Conservation (phyloP, 257 asterid genomes). For the Phtheirospermum japonicum region DNA sequence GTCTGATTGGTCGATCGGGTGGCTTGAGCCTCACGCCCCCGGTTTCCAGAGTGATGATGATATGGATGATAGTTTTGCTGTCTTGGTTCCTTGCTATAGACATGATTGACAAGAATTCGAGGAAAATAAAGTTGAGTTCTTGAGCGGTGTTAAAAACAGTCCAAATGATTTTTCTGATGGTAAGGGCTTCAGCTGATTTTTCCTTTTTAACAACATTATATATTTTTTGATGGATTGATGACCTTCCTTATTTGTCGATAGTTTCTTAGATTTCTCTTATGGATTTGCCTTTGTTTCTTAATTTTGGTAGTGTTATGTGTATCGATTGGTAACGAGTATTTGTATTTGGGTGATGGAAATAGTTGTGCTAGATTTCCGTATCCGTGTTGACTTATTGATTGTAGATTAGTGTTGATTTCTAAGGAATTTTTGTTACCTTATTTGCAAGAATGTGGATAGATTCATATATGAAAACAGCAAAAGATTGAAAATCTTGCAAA, state of each 20-base stretch:
- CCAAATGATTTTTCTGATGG: conserved; percentile 62
- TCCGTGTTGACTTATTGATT: neutral
- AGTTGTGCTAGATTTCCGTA: neutral
- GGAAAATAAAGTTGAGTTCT: conserved; percentile 44
- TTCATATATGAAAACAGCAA: neutral
- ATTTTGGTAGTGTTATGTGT: neutral
- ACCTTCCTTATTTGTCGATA: neutral
- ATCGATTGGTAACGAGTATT: neutral
- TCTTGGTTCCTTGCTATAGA: no score
- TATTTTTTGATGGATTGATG: conserved; percentile 8
- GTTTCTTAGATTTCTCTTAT: neutral
- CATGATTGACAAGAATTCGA: no score
- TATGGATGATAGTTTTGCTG: no score
- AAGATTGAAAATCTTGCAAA: conserved; percentile 3
- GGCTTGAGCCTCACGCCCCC: no score
- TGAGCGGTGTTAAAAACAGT: conserved; percentile 47
- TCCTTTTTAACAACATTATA: neutral
- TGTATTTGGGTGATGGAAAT: neutral
- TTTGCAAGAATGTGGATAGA: neutral
- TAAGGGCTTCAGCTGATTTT: conserved; percentile 29
- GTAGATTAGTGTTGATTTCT: neutral
- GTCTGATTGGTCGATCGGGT: no score
- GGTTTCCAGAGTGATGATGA: no score
- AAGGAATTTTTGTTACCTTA: neutral
- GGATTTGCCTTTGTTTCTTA: conserved; percentile 6